Conservation (phyloP, 805 yeast species). For the Metschnikowia bowlesiae region DNA sequence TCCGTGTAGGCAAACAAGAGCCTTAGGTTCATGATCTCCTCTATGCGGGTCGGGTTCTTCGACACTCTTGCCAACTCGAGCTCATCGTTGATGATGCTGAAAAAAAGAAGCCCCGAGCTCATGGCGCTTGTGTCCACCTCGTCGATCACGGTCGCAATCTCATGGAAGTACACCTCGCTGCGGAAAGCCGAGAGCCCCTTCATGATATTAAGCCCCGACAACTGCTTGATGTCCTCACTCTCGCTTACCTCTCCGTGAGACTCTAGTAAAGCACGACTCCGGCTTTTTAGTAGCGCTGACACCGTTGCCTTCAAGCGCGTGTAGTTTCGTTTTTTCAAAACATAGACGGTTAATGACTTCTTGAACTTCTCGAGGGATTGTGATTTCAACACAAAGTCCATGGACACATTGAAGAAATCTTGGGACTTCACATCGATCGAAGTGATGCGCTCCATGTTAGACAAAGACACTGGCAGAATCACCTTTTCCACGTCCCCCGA, state of each 20-base stretch:
- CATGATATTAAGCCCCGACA: conserved; percentile 21
- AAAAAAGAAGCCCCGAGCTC: conserved; percentile 38
- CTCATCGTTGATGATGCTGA: conserved; percentile 48
- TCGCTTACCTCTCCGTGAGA: conserved; percentile 22
- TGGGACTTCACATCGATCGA: conserved; percentile 44
- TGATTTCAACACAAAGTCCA: conserved; percentile 39
- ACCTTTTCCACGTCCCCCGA: conserved; percentile 33
- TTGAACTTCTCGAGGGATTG: conserved; percentile 42
- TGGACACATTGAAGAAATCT: conserved; percentile 51
- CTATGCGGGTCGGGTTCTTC: conserved; percentile 35
- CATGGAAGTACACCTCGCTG: conserved; percentile 27
- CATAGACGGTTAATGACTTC: conserved; percentile 45
- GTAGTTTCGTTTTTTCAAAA: conserved; percentile 44
- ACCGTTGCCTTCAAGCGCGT: conserved; percentile 33
- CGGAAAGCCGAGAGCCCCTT: conserved; percentile 24
- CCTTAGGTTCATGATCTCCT: conserved; percentile 62
- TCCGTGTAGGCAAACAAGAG: conserved; percentile 61
- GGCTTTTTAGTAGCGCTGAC: conserved; percentile 30
- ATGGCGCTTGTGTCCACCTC: conserved; percentile 17
- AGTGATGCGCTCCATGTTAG: conserved; percentile 48
- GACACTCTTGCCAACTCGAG: conserved; percentile 47
- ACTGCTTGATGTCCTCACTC: conserved; percentile 23
- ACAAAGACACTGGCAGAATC: conserved; percentile 65
- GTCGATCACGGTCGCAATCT: conserved; percentile 17
- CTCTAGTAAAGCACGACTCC: conserved; percentile 26